phyloP scores from a whole-genome alignment of 495 filamentous ascomycete genomes.

The Xylaria curta region DNA sequence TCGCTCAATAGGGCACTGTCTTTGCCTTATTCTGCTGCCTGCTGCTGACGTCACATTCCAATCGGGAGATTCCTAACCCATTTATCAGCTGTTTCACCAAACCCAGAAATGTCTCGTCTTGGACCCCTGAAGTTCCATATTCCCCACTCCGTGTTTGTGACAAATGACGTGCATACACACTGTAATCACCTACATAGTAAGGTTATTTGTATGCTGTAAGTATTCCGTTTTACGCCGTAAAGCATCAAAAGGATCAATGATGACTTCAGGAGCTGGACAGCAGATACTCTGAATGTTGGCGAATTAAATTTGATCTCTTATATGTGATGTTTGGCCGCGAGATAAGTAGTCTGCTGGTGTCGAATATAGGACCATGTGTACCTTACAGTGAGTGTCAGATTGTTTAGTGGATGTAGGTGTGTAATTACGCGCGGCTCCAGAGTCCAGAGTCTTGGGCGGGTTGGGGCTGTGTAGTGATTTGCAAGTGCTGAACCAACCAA shows the following conservation, averaged over 20 bases:
- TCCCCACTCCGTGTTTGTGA: background rate
- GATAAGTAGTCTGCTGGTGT: too few relatives aligned
- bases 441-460: background rate
- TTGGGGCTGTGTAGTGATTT: constrained; percentile 22
- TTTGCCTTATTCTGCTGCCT: background rate
- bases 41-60: constrained; percentile 16
- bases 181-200: constrained; percentile 1
- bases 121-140: background rate
- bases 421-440: constrained; percentile 21
- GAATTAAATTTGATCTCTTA: background rate
- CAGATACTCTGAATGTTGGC: background rate
- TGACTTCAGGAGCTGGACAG: background rate
- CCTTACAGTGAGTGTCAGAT: background rate
- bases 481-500: constrained; percentile 24
- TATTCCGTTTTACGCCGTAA: background rate
- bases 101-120: constrained; percentile 11
- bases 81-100: constrained; percentile 8
- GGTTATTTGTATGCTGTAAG: background rate
- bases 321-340: background rate
- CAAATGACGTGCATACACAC: constrained; percentile 13
- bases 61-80: background rate
- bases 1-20: background rate
- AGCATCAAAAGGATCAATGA: background rate
- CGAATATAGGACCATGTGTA: background rate
- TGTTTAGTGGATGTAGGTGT: background rate